A percentile compares a stretch with the other conserved stretches of the same genome.
These are phyloP conservation scores for Cucumis hystrix DNA, from an alignment of 306 rosid genomes.

Conservation along the genomic window DNA sequence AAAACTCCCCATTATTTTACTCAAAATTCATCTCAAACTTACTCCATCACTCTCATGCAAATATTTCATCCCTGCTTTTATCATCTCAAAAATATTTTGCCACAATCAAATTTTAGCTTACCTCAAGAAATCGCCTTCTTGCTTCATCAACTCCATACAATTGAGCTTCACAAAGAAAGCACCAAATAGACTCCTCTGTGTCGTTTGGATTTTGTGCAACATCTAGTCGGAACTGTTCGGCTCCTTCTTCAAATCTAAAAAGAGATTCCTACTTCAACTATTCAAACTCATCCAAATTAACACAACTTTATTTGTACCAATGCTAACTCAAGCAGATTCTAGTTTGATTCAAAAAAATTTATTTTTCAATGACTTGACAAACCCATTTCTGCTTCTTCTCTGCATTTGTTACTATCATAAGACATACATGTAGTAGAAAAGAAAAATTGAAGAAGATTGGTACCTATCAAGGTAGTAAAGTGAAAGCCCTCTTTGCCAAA, in stretches of 20 bases:
- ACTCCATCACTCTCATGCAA: background rate
- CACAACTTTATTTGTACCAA: background rate
- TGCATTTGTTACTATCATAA: background rate
- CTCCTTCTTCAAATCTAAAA: constrained; percentile 74
- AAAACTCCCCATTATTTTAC: background rate
- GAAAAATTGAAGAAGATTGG: constrained; percentile 6
- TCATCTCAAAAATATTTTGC: background rate
- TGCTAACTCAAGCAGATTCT: background rate
- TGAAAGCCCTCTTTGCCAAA: constrained; percentile 93
- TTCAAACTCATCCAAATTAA: background rate
- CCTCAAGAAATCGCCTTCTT: constrained; percentile 70
- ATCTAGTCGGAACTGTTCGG: constrained; percentile 86
- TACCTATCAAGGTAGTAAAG: constrained; percentile 78
- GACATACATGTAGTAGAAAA: background rate
- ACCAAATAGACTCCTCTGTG: constrained; percentile 92
- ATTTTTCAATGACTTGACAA: background rate
- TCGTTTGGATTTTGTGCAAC: constrained; percentile 92
- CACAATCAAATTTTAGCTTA: constrained; percentile 8
- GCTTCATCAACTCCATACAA: constrained; percentile 70
- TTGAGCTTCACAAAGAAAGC: constrained; percentile 88
- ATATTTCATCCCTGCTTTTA: background rate
- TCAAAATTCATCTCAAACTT: background rate
- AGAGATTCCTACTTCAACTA: constrained; percentile 6
- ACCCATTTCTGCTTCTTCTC: background rate
- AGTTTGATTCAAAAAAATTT: background rate